A percentile compares a stretch with the other conserved stretches of the same genome.
Evolutionary conservation across 768 basidiomycete species (phyloP).

Genomic region (Clitopilus passeckerianus): DNA sequence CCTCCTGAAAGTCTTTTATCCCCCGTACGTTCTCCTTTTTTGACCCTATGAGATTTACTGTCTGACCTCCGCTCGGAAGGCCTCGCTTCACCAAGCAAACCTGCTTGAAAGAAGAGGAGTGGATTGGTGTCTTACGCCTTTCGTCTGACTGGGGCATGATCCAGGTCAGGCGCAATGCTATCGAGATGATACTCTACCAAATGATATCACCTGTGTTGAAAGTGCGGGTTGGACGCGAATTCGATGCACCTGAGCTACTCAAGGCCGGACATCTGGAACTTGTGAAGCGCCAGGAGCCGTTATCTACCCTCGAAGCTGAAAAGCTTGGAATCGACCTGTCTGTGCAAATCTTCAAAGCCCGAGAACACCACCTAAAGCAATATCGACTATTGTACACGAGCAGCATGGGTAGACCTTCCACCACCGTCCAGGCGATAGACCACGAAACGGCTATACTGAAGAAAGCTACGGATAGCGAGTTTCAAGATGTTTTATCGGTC

Average conservation of each 20-base stretch:
- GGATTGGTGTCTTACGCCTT: not conserved
- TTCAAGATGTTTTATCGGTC: not conserved
- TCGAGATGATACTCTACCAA: not conserved
- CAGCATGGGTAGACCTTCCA: not conserved
- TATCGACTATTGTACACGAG: not conserved
- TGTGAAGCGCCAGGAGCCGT: not conserved
- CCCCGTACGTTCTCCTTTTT: not conserved
- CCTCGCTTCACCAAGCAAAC: not conserved
- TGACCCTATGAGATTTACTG: not conserved
- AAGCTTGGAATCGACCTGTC: not conserved
- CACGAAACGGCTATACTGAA: not conserved
- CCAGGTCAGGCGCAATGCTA: not conserved
- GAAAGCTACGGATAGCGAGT: not conserved
- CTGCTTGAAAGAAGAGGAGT: not conserved
- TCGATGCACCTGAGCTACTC: not conserved
- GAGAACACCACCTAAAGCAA: not conserved
- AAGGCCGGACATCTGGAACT: not conserved
- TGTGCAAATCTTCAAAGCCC: not conserved
- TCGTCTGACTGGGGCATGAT: not conserved
- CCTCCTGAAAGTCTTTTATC: not conserved
- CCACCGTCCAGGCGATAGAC: not conserved
- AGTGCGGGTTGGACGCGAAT: not conserved
- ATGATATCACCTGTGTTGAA: not conserved
- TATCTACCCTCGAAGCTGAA: not conserved
- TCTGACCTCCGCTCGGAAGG: not conserved